phyloP scores from a whole-genome alignment of 73 alveolate species.

The Paramecium tetraurelia region DNA sequence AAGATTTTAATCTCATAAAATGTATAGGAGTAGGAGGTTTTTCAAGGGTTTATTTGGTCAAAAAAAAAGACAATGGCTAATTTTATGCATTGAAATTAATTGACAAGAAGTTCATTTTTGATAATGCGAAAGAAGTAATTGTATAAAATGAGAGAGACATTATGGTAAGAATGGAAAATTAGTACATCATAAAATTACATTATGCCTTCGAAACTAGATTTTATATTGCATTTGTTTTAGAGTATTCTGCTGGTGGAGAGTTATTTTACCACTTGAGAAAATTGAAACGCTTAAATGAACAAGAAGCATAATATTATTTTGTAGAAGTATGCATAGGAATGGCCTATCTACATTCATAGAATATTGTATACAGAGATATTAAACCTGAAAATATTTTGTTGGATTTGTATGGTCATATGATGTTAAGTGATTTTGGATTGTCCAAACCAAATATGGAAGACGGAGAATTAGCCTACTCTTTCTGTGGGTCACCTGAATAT shows the following conservation, averaged over 20 bases:
- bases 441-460: slow-evolving; percentile 61
- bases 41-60: slow-evolving; percentile 77
- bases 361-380: slow-evolving; percentile 70
- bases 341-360: slow-evolving; percentile 70
- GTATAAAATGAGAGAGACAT: slow-evolving; percentile 70
- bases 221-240: slow-evolving; percentile 76
- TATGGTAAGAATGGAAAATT: slow-evolving; percentile 66
- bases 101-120: slow-evolving; percentile 71
- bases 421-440: slow-evolving; percentile 72
- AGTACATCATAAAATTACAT: slow-evolving; percentile 69
- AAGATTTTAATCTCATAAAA: slow-evolving; percentile 61
- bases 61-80: slow-evolving; percentile 83
- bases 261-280: slow-evolving; percentile 78
- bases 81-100: slow-evolving; percentile 80
- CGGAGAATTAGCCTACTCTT: slow-evolving; percentile 62
- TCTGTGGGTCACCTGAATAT: slow-evolving; percentile 80
- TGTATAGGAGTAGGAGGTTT: slow-evolving; percentile 91
- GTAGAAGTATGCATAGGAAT: slow-evolving; percentile 71
- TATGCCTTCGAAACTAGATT: slow-evolving; percentile 77
- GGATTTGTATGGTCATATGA: slow-evolving; percentile 69
- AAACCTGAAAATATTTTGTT: slow-evolving; percentile 82
- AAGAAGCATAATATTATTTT: slow-evolving; percentile 68
- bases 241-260: slow-evolving; percentile 92
- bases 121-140: slow-evolving; percentile 67
- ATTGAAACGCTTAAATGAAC: slow-evolving; percentile 68